A percentile compares a stretch with the other conserved stretches of the same genome.
These are phyloP conservation scores for Geotrichum siamense DNA, from an alignment of 1,139 yeast genomes.

Conservation along the genomic window DNA sequence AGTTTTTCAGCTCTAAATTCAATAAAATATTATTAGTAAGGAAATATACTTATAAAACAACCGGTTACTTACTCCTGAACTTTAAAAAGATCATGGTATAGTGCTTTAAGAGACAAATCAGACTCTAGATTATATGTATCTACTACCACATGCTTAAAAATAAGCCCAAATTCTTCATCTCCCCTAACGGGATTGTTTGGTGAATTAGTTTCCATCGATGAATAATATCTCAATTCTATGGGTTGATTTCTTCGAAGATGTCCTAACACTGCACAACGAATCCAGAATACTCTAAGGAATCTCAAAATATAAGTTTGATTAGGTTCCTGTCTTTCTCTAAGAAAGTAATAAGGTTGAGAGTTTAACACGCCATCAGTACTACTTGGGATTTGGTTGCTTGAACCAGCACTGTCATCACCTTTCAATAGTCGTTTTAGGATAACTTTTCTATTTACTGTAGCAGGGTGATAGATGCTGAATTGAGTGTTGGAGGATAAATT, in stretches of 20 bases:
- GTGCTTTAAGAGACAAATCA: constrained; percentile 6
- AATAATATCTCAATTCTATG: not conserved
- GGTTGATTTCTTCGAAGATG: constrained; percentile 11
- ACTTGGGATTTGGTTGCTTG: not conserved
- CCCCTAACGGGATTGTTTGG: constrained; percentile 3
- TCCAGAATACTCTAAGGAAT: constrained; percentile 16
- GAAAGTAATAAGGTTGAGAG: not conserved
- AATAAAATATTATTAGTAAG: not conserved
- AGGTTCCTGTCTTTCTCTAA: constrained; percentile 2
- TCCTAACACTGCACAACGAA: constrained; percentile 16
- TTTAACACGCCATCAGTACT: not conserved
- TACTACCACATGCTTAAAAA: constrained; percentile 7
- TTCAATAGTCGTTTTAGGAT: not conserved
- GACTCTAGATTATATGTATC: constrained; percentile 6
- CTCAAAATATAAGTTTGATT: constrained; percentile 6
- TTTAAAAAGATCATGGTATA: constrained; percentile 8
- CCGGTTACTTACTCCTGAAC: not conserved
- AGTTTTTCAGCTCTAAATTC: not conserved
- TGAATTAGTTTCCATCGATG: not conserved
- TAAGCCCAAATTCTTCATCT: constrained; percentile 9
- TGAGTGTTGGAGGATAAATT: not conserved
- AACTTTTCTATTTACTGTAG: constrained; percentile 7
- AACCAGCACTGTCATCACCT: not conserved
- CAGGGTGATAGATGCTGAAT: constrained; percentile 10
- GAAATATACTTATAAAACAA: not conserved